A percentile compares a stretch with the other conserved stretches of the same genome.
These are phyloP conservation scores for Globisporangium mamillatum DNA, from an alignment of 352 stramenopile species.

Conservation along the genomic window DNA sequence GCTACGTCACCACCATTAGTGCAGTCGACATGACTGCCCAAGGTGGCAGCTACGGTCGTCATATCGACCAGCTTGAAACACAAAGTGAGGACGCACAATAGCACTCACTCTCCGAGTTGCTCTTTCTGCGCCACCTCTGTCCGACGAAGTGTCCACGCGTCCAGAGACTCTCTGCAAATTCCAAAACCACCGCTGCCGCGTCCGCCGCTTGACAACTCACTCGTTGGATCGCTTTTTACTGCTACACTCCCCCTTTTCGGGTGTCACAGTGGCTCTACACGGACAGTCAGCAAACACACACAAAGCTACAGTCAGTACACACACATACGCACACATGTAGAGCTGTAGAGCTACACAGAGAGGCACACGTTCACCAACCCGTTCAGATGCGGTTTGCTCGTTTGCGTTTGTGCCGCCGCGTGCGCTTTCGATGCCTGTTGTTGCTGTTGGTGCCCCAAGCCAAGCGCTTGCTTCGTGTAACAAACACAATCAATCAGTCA, in stretches of 20 bases:
- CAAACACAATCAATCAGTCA: neutral
- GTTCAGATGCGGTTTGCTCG: conserved; percentile 1
- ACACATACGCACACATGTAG: neutral
- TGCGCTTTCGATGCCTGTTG: neutral
- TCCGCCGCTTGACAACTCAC: conserved; percentile 2
- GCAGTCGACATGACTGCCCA: conserved; percentile 1
- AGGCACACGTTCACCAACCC: neutral
- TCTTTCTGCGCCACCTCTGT: neutral
- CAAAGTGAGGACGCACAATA: neutral
- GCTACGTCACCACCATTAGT: neutral
- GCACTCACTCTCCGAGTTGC: neutral
- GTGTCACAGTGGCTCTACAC: neutral
- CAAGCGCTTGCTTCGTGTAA: neutral
- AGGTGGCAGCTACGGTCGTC: neutral
- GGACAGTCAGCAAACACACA: neutral
- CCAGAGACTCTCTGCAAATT: neutral
- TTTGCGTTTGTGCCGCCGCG: conserved; percentile 2
- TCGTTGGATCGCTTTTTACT: neutral
- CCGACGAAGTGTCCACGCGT: neutral
- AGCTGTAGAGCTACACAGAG: neutral
- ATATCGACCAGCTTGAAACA: neutral
- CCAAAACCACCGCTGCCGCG: conserved; percentile 1
- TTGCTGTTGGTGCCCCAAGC: neutral
- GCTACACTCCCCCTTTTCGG: neutral
- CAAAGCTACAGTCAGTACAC: neutral